Evolutionary conservation across 495 filamentous ascomycete species (phyloP).

Genomic region (Xylaria intraflava): DNA sequence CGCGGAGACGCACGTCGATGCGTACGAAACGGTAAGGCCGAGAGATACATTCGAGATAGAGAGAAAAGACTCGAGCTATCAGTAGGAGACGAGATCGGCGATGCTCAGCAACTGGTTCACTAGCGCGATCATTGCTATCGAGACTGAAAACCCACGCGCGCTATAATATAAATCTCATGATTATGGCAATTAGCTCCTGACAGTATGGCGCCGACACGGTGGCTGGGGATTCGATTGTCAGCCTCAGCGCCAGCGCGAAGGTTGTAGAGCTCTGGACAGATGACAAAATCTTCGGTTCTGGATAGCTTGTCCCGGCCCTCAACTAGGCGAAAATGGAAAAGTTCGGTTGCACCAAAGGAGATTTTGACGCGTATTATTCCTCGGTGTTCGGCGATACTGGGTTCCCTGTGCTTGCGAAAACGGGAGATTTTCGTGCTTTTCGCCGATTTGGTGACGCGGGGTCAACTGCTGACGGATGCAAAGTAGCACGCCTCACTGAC

Average conservation of each 20-base stretch:
- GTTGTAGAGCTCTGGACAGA: conserved; percentile 35
- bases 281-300: conserved; percentile 35
- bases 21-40: conserved; percentile 13
- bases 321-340: conserved; percentile 31
- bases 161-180: too few species aligned
- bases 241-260: conserved; percentile 28
- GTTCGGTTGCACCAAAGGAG: conserved; percentile 28
- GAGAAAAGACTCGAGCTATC: not conserved
- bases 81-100: not conserved
- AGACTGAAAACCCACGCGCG: too few species aligned
- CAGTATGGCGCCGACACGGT: conserved; percentile 31
- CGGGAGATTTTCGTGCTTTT: conserved; percentile 7
- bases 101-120: too few species aligned
- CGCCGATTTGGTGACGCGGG: not conserved
- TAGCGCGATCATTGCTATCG: too few species aligned
- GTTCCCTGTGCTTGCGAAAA: conserved; percentile 32
- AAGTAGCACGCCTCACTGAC: conserved; percentile 20
- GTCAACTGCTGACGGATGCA: not conserved
- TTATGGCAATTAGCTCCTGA: too few species aligned
- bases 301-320: conserved; percentile 35
- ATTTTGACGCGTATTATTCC: conserved; percentile 29
- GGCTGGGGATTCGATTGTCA: conserved; percentile 26
- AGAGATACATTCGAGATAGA: conserved; percentile 5
- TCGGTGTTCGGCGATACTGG: conserved; percentile 39
- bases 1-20: conserved; percentile 22